Conservation (phyloP, 108 stramenopile genomes). For the Fragilaria crotonensis region DNA sequence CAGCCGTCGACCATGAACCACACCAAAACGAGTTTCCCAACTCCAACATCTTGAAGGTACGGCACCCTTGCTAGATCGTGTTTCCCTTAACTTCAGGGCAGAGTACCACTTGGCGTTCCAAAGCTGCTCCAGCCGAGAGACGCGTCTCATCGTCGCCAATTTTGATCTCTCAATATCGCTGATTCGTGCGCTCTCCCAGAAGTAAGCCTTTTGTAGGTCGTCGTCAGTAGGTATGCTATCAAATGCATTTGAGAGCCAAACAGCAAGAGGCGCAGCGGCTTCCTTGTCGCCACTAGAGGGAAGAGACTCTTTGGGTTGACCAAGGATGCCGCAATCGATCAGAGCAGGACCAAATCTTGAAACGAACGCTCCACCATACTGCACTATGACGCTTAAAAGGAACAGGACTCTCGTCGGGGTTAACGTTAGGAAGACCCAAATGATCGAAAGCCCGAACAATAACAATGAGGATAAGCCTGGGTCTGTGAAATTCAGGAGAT, state of each 20-base stretch:
- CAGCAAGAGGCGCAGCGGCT: conserved; percentile 13
- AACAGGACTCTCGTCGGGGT: conserved; percentile 32
- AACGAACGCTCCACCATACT: conserved; percentile 49
- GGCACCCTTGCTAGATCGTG: conserved; percentile 7
- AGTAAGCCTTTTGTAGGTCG: conserved; percentile 72
- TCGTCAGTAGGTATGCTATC: conserved; percentile 71
- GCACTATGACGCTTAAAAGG: too few species aligned
- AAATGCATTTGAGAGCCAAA: conserved; percentile 53
- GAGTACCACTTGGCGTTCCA: conserved; percentile 74
- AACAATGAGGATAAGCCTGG: conserved; percentile 42
- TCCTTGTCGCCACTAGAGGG: too few species aligned
- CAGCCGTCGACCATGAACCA: conserved; percentile 78
- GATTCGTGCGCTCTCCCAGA: conserved; percentile 62
- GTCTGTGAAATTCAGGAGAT: conserved; percentile 76
- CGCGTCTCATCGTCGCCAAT: conserved; percentile 43
- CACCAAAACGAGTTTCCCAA: conserved; percentile 54
- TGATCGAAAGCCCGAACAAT: conserved; percentile 7
- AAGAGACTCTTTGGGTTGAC: too few species aligned
- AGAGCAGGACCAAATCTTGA: conserved; percentile 20
- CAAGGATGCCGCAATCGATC: not conserved
- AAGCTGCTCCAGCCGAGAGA: conserved; percentile 45
- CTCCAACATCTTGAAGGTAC: conserved; percentile 18
- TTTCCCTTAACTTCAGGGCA: conserved; percentile 10
- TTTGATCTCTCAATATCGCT: conserved; percentile 44
- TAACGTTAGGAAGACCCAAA: conserved; percentile 28